Evolutionary conservation across 2,329 filamentous ascomycete species (phyloP).

Genomic region (Thermothelomyces thermophilus): DNA sequence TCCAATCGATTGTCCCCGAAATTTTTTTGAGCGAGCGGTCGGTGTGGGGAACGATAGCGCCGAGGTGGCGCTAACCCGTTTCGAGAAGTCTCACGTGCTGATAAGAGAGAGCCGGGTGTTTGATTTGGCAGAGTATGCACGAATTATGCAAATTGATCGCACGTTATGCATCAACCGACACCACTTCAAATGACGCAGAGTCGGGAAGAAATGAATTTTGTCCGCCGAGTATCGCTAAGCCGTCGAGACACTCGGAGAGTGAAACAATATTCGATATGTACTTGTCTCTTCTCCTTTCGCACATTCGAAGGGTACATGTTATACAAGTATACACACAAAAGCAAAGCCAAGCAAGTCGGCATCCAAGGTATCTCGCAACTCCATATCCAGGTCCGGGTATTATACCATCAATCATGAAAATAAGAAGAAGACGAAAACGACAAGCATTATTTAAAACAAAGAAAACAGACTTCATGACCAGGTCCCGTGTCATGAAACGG

Average conservation of each 20-base stretch:
- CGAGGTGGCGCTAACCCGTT: conserved; percentile 7
- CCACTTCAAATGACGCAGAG: neutral
- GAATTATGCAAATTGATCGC: no score
- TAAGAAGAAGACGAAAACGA: conserved; percentile 4
- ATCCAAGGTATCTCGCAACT: conserved; percentile 12
- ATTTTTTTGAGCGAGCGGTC: conserved; percentile 16
- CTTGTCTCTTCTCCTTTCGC: neutral
- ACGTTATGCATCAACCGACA: neutral
- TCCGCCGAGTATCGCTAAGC: no score
- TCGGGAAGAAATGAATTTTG: no score
- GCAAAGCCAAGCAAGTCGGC: neutral
- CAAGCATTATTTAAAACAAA: no score
- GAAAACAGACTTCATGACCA: neutral
- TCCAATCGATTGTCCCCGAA: conserved; percentile 10
- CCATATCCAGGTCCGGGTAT: conserved; percentile 18
- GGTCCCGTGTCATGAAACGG: neutral
- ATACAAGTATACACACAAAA: neutral
- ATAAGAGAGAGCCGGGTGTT: conserved; percentile 1
- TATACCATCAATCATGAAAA: conserved; percentile 6
- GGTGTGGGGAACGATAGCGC: conserved; percentile 15
- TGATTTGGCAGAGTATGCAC: neutral
- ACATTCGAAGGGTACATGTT: neutral
- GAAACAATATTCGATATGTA: neutral
- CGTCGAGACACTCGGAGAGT: no score
- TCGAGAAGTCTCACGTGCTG: conserved; percentile 7